Percentiles rank a stretch among this genome's conserved stretches.
phyloP scores from a whole-genome alignment of 495 filamentous ascomycete genomes.

The Lasiosphaeria miniovina region DNA sequence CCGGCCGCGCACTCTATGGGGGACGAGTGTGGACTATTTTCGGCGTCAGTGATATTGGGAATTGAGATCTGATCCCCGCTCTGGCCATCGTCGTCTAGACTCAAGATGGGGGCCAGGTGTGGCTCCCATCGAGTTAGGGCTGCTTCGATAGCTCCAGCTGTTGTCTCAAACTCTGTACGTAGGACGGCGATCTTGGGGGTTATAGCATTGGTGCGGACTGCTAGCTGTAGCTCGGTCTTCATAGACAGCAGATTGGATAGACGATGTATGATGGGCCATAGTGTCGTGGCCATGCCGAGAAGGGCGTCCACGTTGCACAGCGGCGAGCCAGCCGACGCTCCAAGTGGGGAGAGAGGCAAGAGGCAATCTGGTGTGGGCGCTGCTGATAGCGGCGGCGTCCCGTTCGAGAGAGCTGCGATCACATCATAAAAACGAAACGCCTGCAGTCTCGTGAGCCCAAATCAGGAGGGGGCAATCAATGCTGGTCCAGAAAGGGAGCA shows the following conservation, averaged over 20 bases:
- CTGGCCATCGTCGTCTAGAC: not conserved
- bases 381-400: conserved; percentile 53
- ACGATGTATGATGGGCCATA: conserved; percentile 63
- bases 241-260: conserved; percentile 53
- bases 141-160: conserved; percentile 53
- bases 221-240: conserved; percentile 47
- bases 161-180: conserved; percentile 53
- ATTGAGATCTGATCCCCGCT: conserved; percentile 1
- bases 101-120: conserved; percentile 30
- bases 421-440: conserved; percentile 66
- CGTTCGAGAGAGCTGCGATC: conserved; percentile 60
- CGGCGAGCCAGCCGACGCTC: conserved; percentile 42
- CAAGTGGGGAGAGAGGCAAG: conserved; percentile 44
- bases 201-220: conserved; percentile 32
- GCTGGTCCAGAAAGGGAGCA: not conserved
- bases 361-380: conserved; percentile 47
- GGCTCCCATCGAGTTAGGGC: conserved; percentile 56
- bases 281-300: conserved; percentile 58
- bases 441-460: conserved; percentile 27
- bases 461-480: not conserved
- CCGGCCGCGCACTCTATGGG: not conserved
- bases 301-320: conserved; percentile 55
- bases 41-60: not conserved
- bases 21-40: not conserved
- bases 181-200: conserved; percentile 51